Evolutionary conservation across 345 rosid genomes (phyloP), one percentile per base, ranked within the genome.

Genomic region (Arabis alpina): DNA sequence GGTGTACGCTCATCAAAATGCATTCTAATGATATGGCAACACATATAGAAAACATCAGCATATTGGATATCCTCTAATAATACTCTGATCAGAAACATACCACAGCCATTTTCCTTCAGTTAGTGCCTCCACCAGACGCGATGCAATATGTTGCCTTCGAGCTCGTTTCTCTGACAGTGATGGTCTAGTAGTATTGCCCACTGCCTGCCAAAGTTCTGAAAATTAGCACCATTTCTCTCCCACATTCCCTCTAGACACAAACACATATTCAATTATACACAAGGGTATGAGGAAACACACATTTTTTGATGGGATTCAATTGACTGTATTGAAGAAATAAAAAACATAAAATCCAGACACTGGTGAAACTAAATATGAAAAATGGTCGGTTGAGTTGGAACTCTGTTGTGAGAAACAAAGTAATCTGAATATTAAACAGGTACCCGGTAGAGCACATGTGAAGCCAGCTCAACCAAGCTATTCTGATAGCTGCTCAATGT

Each of bases 71-170:
- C 50, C 44, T 14, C 51, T 56, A 39, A 13, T 30, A 55, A 48
- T 56, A 27, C 27, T 40, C 61, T 32, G 66, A 16, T 65, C 37
- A 66, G 52, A 54, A 68, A 64, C 85, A 76, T 80, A 93, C 98
- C 98, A 93, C 76, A 89, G 76, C 92, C 94, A 93, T 71, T 89
- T 91, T 74, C 98, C 98, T 83, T 80, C 77, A 47, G 53, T 71
- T 49, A 93, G 86, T 27, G 92, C 90, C 74, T 89, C 98, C 71
- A 86, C 83, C 44, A 93, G 65, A 78, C 76, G 82, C 73, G 62
- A 79, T 54, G 86, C 68, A 50, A 81, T 66, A 75, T 80, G 86
- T 76, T 91, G 96, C 80, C 71, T 85, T 76, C 81, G 87, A 52
- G 75, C 75, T 54, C 96, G 80, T 85, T 93, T 93, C 71, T 77